Conservation (phyloP, 2,329 filamentous ascomycete genomes). For the Paracoccidioides lutzii region DNA sequence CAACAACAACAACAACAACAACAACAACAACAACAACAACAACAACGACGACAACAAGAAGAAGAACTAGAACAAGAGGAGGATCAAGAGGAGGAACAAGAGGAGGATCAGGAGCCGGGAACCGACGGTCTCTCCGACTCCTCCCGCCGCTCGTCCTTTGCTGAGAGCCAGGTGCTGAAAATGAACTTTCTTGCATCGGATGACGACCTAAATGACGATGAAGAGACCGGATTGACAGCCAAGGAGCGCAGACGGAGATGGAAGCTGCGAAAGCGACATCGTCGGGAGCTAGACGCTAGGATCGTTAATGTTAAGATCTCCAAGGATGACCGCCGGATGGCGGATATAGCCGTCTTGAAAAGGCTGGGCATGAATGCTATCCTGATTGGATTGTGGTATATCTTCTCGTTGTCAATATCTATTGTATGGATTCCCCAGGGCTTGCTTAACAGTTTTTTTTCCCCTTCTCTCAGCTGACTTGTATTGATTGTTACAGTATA, state of each 20-base stretch:
- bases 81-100: background rate
- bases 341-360: constrained; percentile 59
- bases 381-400: constrained; percentile 79
- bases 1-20: background rate
- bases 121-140: constrained; percentile 9
- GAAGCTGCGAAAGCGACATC: constrained; percentile 52
- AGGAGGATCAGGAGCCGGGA: background rate
- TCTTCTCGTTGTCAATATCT: constrained; percentile 87
- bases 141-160: constrained; percentile 31
- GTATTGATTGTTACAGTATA: constrained; percentile 52
- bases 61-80: background rate
- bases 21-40: background rate
- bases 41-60: too few species aligned
- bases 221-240: constrained; percentile 74
- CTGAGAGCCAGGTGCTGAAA: constrained; percentile 44
- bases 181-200: constrained; percentile 50
- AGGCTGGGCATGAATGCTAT: constrained; percentile 59
- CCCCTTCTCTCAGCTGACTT: background rate
- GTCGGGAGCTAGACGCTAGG: constrained; percentile 57
- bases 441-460: background rate
- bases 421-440: constrained; percentile 46
- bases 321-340: constrained; percentile 56
- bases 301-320: constrained; percentile 50
- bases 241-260: constrained; percentile 53
- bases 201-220: constrained; percentile 67